Base-by-base conservation (phyloP, 345 rosid species). In the Acer saccharum region DNA sequence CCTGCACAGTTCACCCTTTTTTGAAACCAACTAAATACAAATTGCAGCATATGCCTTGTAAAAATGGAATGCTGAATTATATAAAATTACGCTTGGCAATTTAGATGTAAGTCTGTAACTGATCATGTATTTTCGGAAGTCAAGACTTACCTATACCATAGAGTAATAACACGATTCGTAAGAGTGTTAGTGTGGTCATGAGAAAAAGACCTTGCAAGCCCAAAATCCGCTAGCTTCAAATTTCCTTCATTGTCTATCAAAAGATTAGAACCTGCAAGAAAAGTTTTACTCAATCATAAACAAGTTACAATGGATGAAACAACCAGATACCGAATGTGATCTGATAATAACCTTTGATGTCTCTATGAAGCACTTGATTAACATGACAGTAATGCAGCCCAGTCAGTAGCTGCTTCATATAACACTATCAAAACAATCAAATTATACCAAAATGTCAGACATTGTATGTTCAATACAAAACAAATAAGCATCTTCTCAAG, bases 361-460 rank as follows among this genome's bases (percentile, higher is more conserved):
- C 98, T 63, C 98, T 91, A 83, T 96, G 99, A 85, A 96, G 98
- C 58, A 96, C 97, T 88, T 96, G 98, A 80, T 94, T 90, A 57
- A 94, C 84, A 79, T 96, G 99, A 81, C 98, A 96, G 74, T 94
- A 96, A 79, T 94, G 98, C 73, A 96, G 97, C 58, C 99, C 99
- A 0, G 98, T 96, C 86, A 96, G 85, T 12, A 96, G 94, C 85
- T 96, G 99, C 87, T 82, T 94, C 99, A 94, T 96, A 83, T 96
- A 96, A 84, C 99, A 96, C 99, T n/a, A 67, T 17, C 48, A 18
- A 35, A 67, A 67, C 20, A 60, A 60, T 60, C 27, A 60, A 60
- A 21, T 60, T 27, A 60, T 2, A 60, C 64, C 21, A 60, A 21
- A 60, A 60, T 60, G 64, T 60, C 12, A 60, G 27, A 3, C 64